Evolutionary conservation across 306 rosid species (phyloP).

Genomic region (Astragalus glycyphyllos): DNA sequence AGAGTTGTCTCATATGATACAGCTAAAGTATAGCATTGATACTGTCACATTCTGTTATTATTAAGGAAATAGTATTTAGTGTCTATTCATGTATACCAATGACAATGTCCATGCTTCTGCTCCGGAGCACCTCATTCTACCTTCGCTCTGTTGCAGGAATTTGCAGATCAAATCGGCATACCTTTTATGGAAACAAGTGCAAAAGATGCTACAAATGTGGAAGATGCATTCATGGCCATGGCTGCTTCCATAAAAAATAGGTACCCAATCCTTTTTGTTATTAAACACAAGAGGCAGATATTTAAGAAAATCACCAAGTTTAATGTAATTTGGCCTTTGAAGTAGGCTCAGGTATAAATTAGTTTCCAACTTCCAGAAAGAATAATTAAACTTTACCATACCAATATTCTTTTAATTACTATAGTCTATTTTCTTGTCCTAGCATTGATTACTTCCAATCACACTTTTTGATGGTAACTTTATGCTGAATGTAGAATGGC

Average conservation of each 20-base stretch:
- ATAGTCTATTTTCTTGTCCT: neutral
- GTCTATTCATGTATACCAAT: conserved; percentile 7
- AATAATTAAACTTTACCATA: neutral
- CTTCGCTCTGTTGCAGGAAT: conserved; percentile 45
- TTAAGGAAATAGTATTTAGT: conserved; percentile 17
- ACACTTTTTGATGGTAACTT: conserved; percentile 25
- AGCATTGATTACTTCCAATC: neutral
- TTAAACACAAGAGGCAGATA: conserved; percentile 6
- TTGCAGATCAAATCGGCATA: conserved; percentile 59
- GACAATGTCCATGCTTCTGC: conserved; percentile 21
- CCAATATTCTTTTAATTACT: conserved; percentile 3
- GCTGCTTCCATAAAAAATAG: conserved; percentile 60
- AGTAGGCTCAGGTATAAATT: neutral
- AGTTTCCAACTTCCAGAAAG: conserved; percentile 1
- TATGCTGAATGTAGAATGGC: conserved; percentile 54
- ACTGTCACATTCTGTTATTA: conserved; percentile 17
- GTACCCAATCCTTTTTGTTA: conserved; percentile 26
- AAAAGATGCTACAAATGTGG: conserved; percentile 62
- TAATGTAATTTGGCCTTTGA: conserved; percentile 11
- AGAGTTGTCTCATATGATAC: conserved; percentile 61
- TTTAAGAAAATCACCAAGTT: neutral
- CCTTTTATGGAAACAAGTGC: conserved; percentile 70
- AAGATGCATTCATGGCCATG: conserved; percentile 68
- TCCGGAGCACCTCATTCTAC: conserved; percentile 9
- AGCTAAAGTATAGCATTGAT: conserved; percentile 51